Base-by-base conservation (phyloP, 371 early-diverging fungal genomes). In the Apophysomyces ossiformis region DNA sequence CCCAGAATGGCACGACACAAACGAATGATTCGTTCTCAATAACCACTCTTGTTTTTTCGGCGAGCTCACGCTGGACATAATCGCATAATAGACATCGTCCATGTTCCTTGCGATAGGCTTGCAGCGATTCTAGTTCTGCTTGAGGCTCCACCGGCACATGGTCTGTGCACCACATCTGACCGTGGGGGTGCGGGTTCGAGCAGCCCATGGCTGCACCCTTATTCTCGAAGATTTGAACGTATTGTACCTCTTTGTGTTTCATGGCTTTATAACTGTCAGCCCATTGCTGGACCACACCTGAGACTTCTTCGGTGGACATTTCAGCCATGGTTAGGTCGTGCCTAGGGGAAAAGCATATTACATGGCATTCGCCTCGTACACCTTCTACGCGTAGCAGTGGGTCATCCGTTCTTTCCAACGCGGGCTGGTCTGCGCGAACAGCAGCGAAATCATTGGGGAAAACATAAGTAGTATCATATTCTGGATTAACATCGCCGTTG, bases 161-260 rank as follows among this genome's bases (percentile, higher is more conserved):
- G 38, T 92, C 92, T 9, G 93, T 89, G 36, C 94, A 92, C 98
- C 98, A 98, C 69, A 93, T 87, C 78, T 96, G 94, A 37, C 92
- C 88, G 57, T 93, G 92, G 35, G 97, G 96, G 69, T 98, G 97
- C 32, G 97, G 96, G 73, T 95, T 96, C 13, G 94, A 93, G 76
- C 97, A 97, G 12, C 97, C 97, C 96, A 98, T 96, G 62, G 89
- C 87, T 2, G 90, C 82, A n/a, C 98, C 98, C 81, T 97, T 97
- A 83, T 97, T 98, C 71, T 98, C 97, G 83, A 98, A 98, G 39
- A 97, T 84, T 77, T 96, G 96, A 35, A 93, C 90, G 70, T 96
- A 91, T n/a, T 75, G 73, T 64, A 93, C 81, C 0, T 75, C 71
- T 32, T 83, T 77, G 15, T 77, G 66, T 7, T 78, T 67, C 65